Evolutionary conservation across 306 rosid species (phyloP).

Genomic region (Astragalus membranaceus): DNA sequence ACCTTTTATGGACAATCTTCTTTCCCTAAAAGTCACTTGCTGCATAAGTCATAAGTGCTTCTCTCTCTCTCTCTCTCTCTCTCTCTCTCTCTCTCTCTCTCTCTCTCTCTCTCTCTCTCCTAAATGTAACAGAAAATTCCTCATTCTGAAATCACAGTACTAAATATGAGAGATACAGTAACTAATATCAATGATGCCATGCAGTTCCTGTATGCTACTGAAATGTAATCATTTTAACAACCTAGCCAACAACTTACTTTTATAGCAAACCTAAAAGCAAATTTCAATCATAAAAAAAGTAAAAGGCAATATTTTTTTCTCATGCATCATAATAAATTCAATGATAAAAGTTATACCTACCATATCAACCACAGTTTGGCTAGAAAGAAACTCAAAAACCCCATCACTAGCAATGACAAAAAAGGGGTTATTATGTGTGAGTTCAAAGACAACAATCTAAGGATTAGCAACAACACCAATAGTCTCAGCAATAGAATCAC

Average conservation of each 20-base stretch:
- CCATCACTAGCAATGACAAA: constrained; percentile 97
- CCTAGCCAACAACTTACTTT: constrained; percentile 18
- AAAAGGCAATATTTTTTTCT: constrained; percentile 4
- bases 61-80: too few species aligned
- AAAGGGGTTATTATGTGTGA: constrained; percentile 75
- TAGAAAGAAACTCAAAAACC: constrained; percentile 93
- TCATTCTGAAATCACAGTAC: neutral
- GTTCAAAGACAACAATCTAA: constrained; percentile 85
- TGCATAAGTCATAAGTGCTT: neutral
- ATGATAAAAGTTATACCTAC: constrained; percentile 32
- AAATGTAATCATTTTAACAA: constrained; percentile 10
- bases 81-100: too few species aligned
- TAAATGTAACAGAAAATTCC: neutral
- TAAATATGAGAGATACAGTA: neutral
- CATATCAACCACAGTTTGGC: constrained; percentile 95
- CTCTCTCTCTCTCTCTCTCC: neutral
- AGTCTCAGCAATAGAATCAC: constrained; percentile 89
- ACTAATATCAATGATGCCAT: neutral
- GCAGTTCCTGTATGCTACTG: constrained; percentile 7
- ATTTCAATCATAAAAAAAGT: constrained; percentile 4
- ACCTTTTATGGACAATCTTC: neutral
- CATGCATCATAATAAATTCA: constrained; percentile 13
- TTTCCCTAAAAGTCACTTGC: neutral
- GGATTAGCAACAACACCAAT: constrained; percentile 97
- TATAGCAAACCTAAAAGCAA: constrained; percentile 18